Conservation (phyloP, 306 rosid genomes). For the Trifolium subterraneum region DNA sequence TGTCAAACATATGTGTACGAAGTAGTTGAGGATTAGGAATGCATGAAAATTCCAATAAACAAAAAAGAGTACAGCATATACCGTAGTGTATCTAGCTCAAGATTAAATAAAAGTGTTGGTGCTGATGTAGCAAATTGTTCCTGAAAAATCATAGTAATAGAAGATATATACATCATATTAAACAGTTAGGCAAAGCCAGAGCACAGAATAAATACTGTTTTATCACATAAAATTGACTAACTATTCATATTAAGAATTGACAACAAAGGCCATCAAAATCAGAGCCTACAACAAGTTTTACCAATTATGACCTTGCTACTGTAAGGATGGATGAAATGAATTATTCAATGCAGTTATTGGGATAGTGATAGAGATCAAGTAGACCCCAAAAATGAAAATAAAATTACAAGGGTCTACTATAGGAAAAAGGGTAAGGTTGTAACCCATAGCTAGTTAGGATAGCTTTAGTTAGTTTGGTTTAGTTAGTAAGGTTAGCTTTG, state of each 20-base stretch:
- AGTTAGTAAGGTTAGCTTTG: too few species aligned
- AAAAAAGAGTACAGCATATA: slow-evolving; percentile 41
- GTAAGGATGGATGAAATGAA: neutral
- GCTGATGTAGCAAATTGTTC: slow-evolving; percentile 80
- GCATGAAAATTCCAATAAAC: slow-evolving; percentile 17
- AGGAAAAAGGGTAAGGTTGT: too few species aligned
- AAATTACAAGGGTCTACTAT: too few species aligned
- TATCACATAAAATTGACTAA: slow-evolving; percentile 24
- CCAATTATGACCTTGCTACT: slow-evolving; percentile 9
- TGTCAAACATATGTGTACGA: slow-evolving; percentile 37
- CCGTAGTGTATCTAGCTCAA: slow-evolving; percentile 95
- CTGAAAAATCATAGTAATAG: slow-evolving; percentile 58
- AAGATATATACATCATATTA: slow-evolving; percentile 35
- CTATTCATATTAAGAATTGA: slow-evolving; percentile 25
- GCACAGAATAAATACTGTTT: slow-evolving; percentile 10
- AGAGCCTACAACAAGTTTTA: slow-evolving; percentile 32
- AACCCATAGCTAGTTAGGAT: too few species aligned
- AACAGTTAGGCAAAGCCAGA: slow-evolving; percentile 28
- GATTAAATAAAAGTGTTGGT: slow-evolving; percentile 86
- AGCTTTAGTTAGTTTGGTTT: too few species aligned
- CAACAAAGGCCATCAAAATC: slow-evolving; percentile 34
- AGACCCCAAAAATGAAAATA: too few species aligned
- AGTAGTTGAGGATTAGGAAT: slow-evolving; percentile 27
- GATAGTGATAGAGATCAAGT: neutral
- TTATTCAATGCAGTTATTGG: neutral